Evolutionary conservation across 1,284 basidiomycete species (phyloP), one percentile per base, ranked within the genome.

Genomic region (Puccinia triticina): DNA sequence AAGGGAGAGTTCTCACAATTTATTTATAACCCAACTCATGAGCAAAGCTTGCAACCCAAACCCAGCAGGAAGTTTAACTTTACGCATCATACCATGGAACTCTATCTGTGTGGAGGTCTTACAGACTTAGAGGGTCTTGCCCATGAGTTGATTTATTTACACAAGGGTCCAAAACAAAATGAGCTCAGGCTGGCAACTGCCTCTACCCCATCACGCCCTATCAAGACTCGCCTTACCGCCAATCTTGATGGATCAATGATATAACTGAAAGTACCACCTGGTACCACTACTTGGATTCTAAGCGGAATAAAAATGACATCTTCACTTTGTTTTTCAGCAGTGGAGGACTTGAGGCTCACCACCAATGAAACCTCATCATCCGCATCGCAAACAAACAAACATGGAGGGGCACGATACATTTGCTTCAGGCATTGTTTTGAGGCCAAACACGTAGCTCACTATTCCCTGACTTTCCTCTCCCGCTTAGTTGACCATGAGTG

Each of bases 301-400:
- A 66, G 21, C 34, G 64, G 29, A 43, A 43, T 64, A n/a, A 59
- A 53, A 21, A 11, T 59, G n/a, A 21, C 18, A 59, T 59, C 8
- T 59, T 37, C 32, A 64, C 32, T 37, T 11, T 23, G 32, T 37
- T 64, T 64, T 37, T 64, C 32, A 64, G 61, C 34, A 64, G 61
- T 55, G 23, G 43, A 46, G 7, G 55, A n/a, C 55, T 64, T 64
- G 26, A 64, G 32, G 32, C 21, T 43, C 2, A 23, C 7, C 2
- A 66, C 64, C 40, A 40, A 66, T 12, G 21, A 66, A 66, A 29
- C 34, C 64, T 14, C n/a, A 40, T 32, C 14, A 21, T 5, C 32
- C 34, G 14, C 29, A 66, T 66, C n/a, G 34, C 18, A 14, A 66
- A 66, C 64, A 66, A 66, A 37, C 64, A n/a, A n/a, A n/a, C n/a